Percentiles rank a stretch among this genome's conserved stretches.
Conservation (phyloP, 768 basidiomycete genomes). For the Russula sp. region DNA sequence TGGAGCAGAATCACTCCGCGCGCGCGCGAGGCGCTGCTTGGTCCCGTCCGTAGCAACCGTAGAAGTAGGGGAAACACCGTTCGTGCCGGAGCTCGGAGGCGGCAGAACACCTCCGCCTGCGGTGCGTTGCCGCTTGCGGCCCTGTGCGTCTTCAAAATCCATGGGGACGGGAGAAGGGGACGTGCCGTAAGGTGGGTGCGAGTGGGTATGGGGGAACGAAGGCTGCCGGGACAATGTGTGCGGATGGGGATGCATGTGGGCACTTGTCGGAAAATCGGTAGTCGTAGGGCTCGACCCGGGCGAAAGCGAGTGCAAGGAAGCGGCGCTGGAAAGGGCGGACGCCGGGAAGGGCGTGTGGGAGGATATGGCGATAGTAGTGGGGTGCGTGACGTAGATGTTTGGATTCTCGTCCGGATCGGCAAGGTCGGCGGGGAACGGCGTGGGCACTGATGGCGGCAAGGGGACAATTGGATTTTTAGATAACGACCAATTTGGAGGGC, state of each 20-base stretch:
- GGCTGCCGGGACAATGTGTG: slow-evolving; percentile 51
- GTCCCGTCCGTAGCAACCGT: slow-evolving; percentile 23
- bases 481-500: not conserved
- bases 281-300: slow-evolving; percentile 51
- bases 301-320: slow-evolving; percentile 45
- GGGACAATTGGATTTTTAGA: slow-evolving; percentile 30
- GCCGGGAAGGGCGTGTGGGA: slow-evolving; percentile 34
- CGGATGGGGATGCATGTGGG: slow-evolving; percentile 30
- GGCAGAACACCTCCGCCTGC: slow-evolving; percentile 5
- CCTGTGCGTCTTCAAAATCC: slow-evolving; percentile 30
- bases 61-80: slow-evolving; percentile 1
- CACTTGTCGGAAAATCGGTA: slow-evolving; percentile 36
- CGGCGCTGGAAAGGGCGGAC: slow-evolving; percentile 33
- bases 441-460: slow-evolving; percentile 26
- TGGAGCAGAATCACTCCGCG: slow-evolving; percentile 63
- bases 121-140: slow-evolving; percentile 50
- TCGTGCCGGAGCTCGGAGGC: slow-evolving; percentile 6
- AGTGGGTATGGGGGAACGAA: slow-evolving; percentile 45
- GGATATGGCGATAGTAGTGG: slow-evolving; percentile 37
- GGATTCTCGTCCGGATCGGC: slow-evolving; percentile 47
- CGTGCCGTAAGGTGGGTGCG: slow-evolving; percentile 29
- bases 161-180: slow-evolving; percentile 31
- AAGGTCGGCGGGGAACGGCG: slow-evolving; percentile 43
- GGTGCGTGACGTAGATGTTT: slow-evolving; percentile 70
- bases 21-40: slow-evolving; percentile 45